Percentiles rank a stretch among this genome's conserved stretches.
Evolutionary conservation across 352 stramenopile genomes (phyloP).

Genomic region (Phytophthora podocarpi): DNA sequence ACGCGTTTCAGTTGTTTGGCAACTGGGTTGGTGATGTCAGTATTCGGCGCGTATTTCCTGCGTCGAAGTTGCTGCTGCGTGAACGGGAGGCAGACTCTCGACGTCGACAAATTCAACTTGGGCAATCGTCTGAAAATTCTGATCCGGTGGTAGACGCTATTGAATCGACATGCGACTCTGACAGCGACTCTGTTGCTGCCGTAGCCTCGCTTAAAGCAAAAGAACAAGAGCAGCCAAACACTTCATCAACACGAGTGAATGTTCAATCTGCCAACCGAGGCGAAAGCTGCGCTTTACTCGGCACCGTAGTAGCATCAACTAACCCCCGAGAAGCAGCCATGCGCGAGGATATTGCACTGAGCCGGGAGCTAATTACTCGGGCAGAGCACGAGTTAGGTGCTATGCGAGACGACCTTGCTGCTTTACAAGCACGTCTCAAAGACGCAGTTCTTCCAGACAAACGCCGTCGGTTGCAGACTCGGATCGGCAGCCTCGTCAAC

Average conservation of each 20-base stretch:
- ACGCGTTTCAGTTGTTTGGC: constrained; percentile 33
- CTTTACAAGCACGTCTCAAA: constrained; percentile 50
- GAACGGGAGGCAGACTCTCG: constrained; percentile 41
- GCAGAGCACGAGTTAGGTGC: constrained; percentile 65
- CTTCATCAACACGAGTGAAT: neutral
- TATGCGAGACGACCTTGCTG: constrained; percentile 58
- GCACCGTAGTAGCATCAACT: neutral
- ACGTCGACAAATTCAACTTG: constrained; percentile 12
- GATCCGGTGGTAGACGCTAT: neutral
- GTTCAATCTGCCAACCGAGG: neutral
- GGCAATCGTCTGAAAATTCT: neutral
- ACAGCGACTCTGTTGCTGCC: constrained; percentile 4
- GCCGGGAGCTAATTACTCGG: constrained; percentile 66
- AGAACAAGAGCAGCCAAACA: neutral
- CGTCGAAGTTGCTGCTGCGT: constrained; percentile 48
- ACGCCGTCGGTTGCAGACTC: constrained; percentile 54
- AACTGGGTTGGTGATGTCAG: constrained; percentile 57
- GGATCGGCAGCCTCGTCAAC: constrained; percentile 54
- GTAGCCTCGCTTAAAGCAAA: constrained; percentile 2
- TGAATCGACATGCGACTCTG: neutral
- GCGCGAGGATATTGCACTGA: constrained; percentile 53
- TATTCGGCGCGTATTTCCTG: constrained; percentile 61
- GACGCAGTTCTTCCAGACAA: constrained; percentile 42
- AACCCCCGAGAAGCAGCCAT: constrained; percentile 35
- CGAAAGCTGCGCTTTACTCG: neutral